Conservation (phyloP, 257 asterid genomes). For the Primulina eburnea region DNA sequence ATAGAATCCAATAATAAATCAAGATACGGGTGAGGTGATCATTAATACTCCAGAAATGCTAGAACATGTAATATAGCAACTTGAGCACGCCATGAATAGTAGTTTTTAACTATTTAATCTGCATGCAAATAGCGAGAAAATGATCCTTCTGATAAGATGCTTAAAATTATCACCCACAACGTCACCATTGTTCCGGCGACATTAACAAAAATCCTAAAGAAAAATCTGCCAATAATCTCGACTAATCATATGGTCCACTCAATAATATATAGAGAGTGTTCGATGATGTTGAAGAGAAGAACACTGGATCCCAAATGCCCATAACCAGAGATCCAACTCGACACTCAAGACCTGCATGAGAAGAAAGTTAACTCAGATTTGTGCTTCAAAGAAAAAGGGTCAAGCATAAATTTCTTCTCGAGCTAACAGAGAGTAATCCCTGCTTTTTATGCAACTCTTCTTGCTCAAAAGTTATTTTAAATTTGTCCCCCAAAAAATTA, state of each 20-base stretch:
- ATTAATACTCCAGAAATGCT: neutral
- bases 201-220: conserved; percentile 21
- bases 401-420: conserved; percentile 1
- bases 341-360: conserved; percentile 78
- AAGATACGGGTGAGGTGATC: neutral
- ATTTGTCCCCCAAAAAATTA: neutral
- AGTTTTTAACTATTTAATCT: neutral
- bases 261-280: conserved; percentile 79
- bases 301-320: conserved; percentile 72
- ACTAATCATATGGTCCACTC: conserved; percentile 26
- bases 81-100: neutral
- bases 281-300: conserved; percentile 84
- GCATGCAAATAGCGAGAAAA: neutral
- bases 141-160: conserved; percentile 9
- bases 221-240: conserved; percentile 8
- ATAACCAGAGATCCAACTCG: conserved; percentile 94
- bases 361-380: conserved; percentile 22
- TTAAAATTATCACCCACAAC: neutral
- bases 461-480: neutral
- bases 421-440: neutral
- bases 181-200: neutral
- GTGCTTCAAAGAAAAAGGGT: conserved; percentile 1
- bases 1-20: neutral
- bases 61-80: neutral
- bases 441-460: neutral